Conservation (phyloP, 176 grass and related monocot genomes). For the Paspalum notatum region DNA sequence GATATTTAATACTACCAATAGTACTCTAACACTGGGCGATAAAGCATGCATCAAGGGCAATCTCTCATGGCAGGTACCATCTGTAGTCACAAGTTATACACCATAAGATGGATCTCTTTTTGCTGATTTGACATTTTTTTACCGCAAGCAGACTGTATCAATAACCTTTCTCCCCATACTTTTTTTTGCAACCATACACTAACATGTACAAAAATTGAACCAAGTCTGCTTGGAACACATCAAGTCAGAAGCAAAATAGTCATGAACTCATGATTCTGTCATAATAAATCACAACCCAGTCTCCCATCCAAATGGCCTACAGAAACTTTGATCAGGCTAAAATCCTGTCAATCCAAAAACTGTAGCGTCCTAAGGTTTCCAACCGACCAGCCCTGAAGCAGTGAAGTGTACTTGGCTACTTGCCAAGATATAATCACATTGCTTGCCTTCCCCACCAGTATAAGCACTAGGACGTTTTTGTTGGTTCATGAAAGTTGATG, state of each 20-base stretch:
- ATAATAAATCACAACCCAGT: conserved; percentile 26
- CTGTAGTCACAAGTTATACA: neutral
- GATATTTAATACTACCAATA: too few relatives aligned
- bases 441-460: too few relatives aligned
- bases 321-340: neutral
- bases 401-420: neutral
- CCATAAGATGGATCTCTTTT: neutral
- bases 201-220: conserved; percentile 24
- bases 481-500: neutral
- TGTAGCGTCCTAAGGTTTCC: neutral
- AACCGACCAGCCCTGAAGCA: neutral
- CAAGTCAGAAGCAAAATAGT: neutral
- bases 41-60: neutral
- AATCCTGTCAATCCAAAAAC: conserved; percentile 19
- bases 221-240: too few relatives aligned
- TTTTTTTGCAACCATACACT: neutral
- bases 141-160: neutral
- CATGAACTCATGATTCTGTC: neutral
- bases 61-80: neutral
- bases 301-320: neutral
- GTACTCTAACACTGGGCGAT: too few relatives aligned
- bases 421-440: too few relatives aligned
- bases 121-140: neutral
- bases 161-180: neutral
- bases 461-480: neutral